Conservation (phyloP, 2,329 filamentous ascomycete species). For the Pseudocercospora crystallina region DNA sequence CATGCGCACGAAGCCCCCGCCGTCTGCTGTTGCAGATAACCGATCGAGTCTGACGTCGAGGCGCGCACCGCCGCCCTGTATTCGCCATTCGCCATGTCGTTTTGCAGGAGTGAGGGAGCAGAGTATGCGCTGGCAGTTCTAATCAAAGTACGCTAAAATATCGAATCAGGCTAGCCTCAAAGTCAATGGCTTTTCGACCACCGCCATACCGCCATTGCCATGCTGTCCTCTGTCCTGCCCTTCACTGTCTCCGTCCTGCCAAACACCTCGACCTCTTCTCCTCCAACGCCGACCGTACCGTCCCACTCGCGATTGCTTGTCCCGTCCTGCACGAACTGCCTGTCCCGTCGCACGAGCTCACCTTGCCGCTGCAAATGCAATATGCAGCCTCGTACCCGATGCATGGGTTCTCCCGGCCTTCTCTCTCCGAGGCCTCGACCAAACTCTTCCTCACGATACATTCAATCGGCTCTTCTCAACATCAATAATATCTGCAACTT, state of each 20-base stretch:
- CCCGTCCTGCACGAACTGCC: slow-evolving; percentile 9
- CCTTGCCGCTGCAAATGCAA: slow-evolving; percentile 1
- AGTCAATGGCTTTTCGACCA: not conserved
- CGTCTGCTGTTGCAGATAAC: slow-evolving; percentile 8
- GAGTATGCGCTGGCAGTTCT: slow-evolving; percentile 1
- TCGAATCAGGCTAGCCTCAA: not conserved
- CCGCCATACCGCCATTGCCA: not conserved
- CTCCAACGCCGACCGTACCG: not conserved
- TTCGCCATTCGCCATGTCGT: not conserved
- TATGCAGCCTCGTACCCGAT: not conserved
- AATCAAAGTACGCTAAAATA: too few relatives aligned
- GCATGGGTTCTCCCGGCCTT: not conserved
- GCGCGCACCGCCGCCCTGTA: slow-evolving; percentile 2
- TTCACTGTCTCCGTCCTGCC: not conserved
- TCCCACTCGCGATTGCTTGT: not conserved
- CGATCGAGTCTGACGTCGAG: slow-evolving; percentile 13
- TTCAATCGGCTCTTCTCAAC: too few relatives aligned
- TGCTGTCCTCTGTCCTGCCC: not conserved
- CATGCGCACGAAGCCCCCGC: slow-evolving; percentile 9
- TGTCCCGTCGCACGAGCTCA: slow-evolving; percentile 10
- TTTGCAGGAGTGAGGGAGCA: not conserved
- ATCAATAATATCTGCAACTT: too few relatives aligned
- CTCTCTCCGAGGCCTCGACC: too few relatives aligned
- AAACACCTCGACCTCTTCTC: not conserved
- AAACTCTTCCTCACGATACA: too few relatives aligned